A percentile compares a stretch with the other conserved stretches of the same genome.
Conservation (phyloP, 305 asterid species). For the Fraxinus baroniana region DNA sequence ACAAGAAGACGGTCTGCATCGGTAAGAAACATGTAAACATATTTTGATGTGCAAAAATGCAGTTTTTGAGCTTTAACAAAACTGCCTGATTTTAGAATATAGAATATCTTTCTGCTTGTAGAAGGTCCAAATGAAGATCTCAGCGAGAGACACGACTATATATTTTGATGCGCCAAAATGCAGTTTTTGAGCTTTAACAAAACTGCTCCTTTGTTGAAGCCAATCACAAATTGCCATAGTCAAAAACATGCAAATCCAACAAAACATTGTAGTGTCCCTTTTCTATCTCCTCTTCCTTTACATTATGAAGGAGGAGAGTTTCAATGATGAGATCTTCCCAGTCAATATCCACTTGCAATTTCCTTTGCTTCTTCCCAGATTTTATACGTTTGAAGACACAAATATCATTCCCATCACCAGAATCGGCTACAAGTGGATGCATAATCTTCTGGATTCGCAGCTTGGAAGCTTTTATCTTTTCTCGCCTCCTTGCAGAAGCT, state of each 20-base stretch:
- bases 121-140: background rate
- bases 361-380: constrained; percentile 41
- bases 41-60: background rate
- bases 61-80: background rate
- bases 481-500: constrained; percentile 48
- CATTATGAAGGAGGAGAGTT: constrained; percentile 75
- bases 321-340: constrained; percentile 88
- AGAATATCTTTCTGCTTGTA: background rate
- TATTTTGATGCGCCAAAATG: background rate
- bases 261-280: constrained; percentile 70
- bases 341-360: constrained; percentile 39
- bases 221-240: constrained; percentile 24
- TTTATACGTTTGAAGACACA: constrained; percentile 25
- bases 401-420: constrained; percentile 16
- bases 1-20: background rate
- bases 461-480: constrained; percentile 67
- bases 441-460: constrained; percentile 54
- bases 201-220: background rate
- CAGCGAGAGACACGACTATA: background rate
- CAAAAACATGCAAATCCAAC: constrained; percentile 74
- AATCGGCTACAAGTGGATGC: constrained; percentile 37
- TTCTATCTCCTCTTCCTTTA: constrained; percentile 73
- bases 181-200: background rate
- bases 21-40: background rate
- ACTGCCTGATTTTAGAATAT: background rate